Evolutionary conservation across 169 alveolate genomes (phyloP).

Genomic region (Cryptosporidium parvum): DNA sequence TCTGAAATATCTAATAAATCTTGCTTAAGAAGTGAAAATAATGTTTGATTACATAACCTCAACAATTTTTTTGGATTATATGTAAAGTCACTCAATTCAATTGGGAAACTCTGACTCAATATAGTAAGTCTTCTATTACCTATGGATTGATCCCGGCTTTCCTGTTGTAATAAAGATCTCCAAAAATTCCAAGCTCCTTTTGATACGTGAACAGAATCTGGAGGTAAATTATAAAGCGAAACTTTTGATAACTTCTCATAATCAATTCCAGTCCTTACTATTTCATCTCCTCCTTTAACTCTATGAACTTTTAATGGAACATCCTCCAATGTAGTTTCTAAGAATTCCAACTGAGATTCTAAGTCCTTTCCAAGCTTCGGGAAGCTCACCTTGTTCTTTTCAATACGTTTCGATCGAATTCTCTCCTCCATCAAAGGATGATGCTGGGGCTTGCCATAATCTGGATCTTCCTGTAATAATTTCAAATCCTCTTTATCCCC

Average conservation of each 20-base stretch:
- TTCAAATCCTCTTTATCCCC: slow-evolving; percentile 1
- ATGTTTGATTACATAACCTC: slow-evolving; percentile 3
- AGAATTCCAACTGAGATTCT: slow-evolving; percentile 29
- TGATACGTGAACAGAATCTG: slow-evolving; percentile 7
- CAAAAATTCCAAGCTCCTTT: slow-evolving; percentile 68
- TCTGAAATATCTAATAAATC: slow-evolving; percentile 19
- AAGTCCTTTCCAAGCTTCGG: slow-evolving; percentile 31
- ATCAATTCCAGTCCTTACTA: slow-evolving; percentile 10
- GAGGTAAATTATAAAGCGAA: slow-evolving; percentile 46
- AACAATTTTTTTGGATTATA: slow-evolving; percentile 3
- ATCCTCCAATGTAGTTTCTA: slow-evolving; percentile 47
- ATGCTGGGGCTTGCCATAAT: slow-evolving; percentile 49
- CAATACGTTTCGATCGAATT: background rate
- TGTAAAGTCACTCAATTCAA: slow-evolving; percentile 2
- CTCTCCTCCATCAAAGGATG: slow-evolving; percentile 53
- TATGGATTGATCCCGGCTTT: slow-evolving; percentile 20
- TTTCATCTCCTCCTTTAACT: slow-evolving; percentile 30
- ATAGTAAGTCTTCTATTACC: slow-evolving; percentile 17
- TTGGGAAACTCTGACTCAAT: slow-evolving; percentile 44
- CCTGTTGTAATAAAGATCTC: slow-evolving; percentile 50
- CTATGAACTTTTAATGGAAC: slow-evolving; percentile 27
- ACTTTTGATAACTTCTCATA: slow-evolving; percentile 27
- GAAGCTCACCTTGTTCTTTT: slow-evolving; percentile 20
- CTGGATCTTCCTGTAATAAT: slow-evolving; percentile 17
- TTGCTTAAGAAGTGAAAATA: slow-evolving; percentile 13